phyloP scores from a whole-genome alignment of 371 early-diverging fungal genomes.

The Zychaea mexicana region DNA sequence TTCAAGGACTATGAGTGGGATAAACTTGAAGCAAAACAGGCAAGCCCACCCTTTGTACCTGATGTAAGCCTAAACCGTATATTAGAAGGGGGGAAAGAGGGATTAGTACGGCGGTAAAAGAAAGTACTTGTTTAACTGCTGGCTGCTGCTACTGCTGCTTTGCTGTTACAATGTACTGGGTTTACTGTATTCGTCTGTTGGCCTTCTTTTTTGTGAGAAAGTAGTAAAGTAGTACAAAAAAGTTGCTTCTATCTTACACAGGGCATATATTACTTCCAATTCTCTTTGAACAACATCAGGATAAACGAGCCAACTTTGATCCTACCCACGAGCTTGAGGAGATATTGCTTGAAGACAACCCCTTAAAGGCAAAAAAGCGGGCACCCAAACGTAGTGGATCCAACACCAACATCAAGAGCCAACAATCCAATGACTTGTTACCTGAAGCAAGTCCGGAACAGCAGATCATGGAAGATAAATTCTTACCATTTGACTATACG shows the following conservation, averaged over 20 bases:
- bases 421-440: conserved; percentile 12
- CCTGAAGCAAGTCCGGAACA: conserved; percentile 29
- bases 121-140: too few species aligned
- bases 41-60: conserved; percentile 67
- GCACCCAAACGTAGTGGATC: conserved; percentile 28
- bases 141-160: too few species aligned
- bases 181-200: too few species aligned
- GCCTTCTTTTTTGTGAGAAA: too few species aligned
- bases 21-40: conserved; percentile 52
- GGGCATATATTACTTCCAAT: too few species aligned
- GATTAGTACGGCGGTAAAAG: too few species aligned
- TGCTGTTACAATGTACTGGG: too few species aligned
- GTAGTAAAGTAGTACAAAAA: too few species aligned
- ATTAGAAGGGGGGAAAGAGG: too few species aligned
- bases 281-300: conserved; percentile 17
- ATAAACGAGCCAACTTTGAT: conserved; percentile 86
- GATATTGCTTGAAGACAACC: conserved; percentile 90
- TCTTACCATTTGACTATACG: conserved; percentile 64
- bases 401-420: conserved; percentile 22
- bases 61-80: conserved; percentile 39
- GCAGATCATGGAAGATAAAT: conserved; percentile 67
- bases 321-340: conserved; percentile 96
- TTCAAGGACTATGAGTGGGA: conserved; percentile 62
- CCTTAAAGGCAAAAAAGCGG: conserved; percentile 63
- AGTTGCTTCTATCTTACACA: too few species aligned